Base-by-base conservation (phyloP, 2,329 filamentous ascomycete species). In the Lecanicillium sp. region DNA sequence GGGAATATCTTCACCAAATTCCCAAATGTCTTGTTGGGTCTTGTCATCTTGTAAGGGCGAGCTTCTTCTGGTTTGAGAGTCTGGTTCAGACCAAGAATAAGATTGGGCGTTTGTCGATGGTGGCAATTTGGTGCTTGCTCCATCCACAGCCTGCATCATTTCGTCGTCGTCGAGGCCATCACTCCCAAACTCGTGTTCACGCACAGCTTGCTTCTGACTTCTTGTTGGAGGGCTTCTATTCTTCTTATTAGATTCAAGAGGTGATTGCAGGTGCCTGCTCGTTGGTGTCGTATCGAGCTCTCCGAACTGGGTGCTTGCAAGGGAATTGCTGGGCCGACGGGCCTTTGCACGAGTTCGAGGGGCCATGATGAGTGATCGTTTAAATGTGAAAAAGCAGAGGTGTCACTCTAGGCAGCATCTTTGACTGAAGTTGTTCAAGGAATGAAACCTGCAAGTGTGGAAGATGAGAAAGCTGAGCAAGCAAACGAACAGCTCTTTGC, bases 211-310 rank as follows among this genome's bases (percentile, higher is more conserved):
- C 9, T 9, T 35, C 6, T 5, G 15, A 8, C 15, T n/a, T 31
- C 29, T 31, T n/a, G n/a, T n/a, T n/a, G n/a, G 29, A 31, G 29
- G 8, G 29, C 22, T 7, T 11, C 11, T 25, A 6, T 25, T 6
- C 22, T 11, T 25, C 11, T 6, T 11, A 11, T 6, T 25, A 7
- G 22, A 7, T 25, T 25, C 22, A 25, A 25, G 7, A 13, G 41
- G 45, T 29, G 48, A 49, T 33, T 48, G 45, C 7, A 49, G 35
- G 33, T 50, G 46, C 9, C 41, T 52, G n/a, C 45, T 51, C 1
- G 52, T 59, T 5, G 58, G 55, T 5, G 58, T 59, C 2, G 55
- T 58, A 6, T 62, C 56, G 3, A 62, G 49, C 37, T 61, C 43
- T 3, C 51, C 49, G 14, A 62, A 49, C 29, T 49, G 39, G 0